Evolutionary conservation across 768 basidiomycete genomes (phyloP).

Genomic region (Trametes sanguinea): DNA sequence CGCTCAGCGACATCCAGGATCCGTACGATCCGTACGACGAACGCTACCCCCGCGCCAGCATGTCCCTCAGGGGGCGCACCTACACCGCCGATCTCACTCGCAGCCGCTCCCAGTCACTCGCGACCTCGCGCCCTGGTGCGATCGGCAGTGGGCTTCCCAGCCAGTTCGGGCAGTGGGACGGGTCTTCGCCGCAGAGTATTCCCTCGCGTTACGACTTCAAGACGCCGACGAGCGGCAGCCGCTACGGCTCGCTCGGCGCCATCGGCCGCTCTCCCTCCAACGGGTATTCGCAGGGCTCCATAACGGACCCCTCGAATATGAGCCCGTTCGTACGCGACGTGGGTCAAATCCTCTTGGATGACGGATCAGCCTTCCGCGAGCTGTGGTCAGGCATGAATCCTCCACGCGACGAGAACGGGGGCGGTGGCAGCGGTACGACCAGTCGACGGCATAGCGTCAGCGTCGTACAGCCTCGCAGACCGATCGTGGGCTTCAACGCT

Average conservation of each 20-base stretch:
- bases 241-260: conserved; percentile 64
- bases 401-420: conserved; percentile 62
- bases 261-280: conserved; percentile 57
- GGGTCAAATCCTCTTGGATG: conserved; percentile 73
- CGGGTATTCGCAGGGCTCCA: conserved; percentile 47
- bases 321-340: conserved; percentile 86
- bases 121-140: conserved; percentile 55
- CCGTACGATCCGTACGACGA: conserved; percentile 52
- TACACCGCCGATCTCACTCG: conserved; percentile 65
- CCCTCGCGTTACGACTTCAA: conserved; percentile 58
- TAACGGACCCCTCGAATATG: conserved; percentile 71
- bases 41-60: conserved; percentile 47
- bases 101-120: conserved; percentile 77
- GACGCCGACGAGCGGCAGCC: conserved; percentile 60
- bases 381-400: conserved; percentile 74
- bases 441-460: conserved; percentile 83
- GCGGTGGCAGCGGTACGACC: conserved; percentile 75
- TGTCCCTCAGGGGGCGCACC: conserved; percentile 48
- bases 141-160: conserved; percentile 52
- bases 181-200: conserved; percentile 59
- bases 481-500: conserved; percentile 69
- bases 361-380: conserved; percentile 70
- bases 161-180: conserved; percentile 53
- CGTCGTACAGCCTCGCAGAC: conserved; percentile 73
- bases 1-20: conserved; percentile 50